These are phyloP conservation scores for Chalciporus sphaerocephalus DNA, from an alignment of 768 basidiomycete genomes.

Conservation along the genomic window DNA sequence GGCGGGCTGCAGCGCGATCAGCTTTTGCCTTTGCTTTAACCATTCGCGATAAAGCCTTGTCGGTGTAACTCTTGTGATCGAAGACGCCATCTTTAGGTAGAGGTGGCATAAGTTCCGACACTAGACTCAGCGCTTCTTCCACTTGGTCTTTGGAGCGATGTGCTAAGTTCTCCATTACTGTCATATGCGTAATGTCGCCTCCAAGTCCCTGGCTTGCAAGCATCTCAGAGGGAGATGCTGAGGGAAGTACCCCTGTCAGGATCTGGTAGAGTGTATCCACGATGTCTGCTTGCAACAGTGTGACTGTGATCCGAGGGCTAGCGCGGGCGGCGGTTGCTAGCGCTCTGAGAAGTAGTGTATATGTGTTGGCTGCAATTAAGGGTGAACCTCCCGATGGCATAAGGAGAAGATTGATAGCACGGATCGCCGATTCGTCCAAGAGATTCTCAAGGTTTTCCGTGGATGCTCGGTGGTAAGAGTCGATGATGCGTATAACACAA, in stretches of 20 bases:
- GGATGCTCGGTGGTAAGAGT: slow-evolving; percentile 83
- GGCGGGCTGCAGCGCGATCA: slow-evolving; percentile 67
- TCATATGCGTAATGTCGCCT: slow-evolving; percentile 91
- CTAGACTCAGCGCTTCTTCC: slow-evolving; percentile 85
- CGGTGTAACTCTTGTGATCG: slow-evolving; percentile 85
- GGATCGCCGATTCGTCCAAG: slow-evolving; percentile 73
- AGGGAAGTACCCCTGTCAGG: slow-evolving; percentile 87
- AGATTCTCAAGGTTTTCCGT: slow-evolving; percentile 84
- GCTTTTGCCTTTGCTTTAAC: slow-evolving; percentile 81
- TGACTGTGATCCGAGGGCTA: slow-evolving; percentile 81
- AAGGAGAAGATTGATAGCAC: slow-evolving; percentile 80
- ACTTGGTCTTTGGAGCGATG: slow-evolving; percentile 97
- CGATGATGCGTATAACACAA: slow-evolving; percentile 90
- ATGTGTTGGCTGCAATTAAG: slow-evolving; percentile 80
- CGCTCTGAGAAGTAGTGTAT: slow-evolving; percentile 81
- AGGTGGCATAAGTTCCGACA: slow-evolving; percentile 91
- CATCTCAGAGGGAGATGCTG: slow-evolving; percentile 45
- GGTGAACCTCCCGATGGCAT: slow-evolving; percentile 84
- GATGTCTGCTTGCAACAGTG: slow-evolving; percentile 87
- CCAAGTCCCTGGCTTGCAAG: slow-evolving; percentile 78
- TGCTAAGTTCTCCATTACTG: slow-evolving; percentile 95
- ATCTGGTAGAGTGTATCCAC: slow-evolving; percentile 93
- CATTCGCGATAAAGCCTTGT: slow-evolving; percentile 74
- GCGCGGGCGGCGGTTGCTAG: slow-evolving; percentile 84
- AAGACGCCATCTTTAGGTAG: slow-evolving; percentile 96